Conservation (phyloP, 495 filamentous ascomycete species). For the Podospora didyma region DNA sequence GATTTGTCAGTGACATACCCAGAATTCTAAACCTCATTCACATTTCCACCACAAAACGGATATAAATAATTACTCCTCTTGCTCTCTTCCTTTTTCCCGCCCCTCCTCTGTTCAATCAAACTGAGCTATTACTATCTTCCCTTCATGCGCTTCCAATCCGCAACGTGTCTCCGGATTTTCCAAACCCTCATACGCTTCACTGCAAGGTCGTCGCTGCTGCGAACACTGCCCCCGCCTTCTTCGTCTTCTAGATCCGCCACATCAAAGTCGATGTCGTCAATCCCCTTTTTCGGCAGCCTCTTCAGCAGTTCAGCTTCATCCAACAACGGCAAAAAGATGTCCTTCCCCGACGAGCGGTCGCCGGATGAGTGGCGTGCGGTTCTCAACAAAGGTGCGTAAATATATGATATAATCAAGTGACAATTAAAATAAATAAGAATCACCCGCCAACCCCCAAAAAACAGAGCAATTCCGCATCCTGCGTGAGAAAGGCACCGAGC, state of each 20-base stretch:
- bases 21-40: too few relatives aligned
- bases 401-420: slow-evolving; percentile 1
- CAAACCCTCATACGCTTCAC: slow-evolving; percentile 32
- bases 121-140: slow-evolving; percentile 14
- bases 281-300: slow-evolving; percentile 76
- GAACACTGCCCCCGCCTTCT: background rate
- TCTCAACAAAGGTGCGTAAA: slow-evolving; percentile 61
- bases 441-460: background rate
- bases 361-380: slow-evolving; percentile 86
- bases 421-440: background rate
- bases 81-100: background rate
- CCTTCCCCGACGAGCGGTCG: slow-evolving; percentile 71
- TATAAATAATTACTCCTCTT: background rate
- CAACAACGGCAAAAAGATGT: slow-evolving; percentile 54
- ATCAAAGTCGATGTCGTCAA: slow-evolving; percentile 51
- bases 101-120: background rate
- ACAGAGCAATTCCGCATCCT: slow-evolving; percentile 92
- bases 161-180: slow-evolving; percentile 50
- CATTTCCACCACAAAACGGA: too few relatives aligned
- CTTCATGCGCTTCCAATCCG: slow-evolving; percentile 55
- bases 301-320: slow-evolving; percentile 60
- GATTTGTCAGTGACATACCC: background rate
- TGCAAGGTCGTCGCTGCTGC: slow-evolving; percentile 13
- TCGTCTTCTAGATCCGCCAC: slow-evolving; percentile 13
- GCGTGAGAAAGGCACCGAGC: slow-evolving; percentile 86